Conservation (phyloP, 2,329 filamentous ascomycete species). For the Xylaria sp. region DNA sequence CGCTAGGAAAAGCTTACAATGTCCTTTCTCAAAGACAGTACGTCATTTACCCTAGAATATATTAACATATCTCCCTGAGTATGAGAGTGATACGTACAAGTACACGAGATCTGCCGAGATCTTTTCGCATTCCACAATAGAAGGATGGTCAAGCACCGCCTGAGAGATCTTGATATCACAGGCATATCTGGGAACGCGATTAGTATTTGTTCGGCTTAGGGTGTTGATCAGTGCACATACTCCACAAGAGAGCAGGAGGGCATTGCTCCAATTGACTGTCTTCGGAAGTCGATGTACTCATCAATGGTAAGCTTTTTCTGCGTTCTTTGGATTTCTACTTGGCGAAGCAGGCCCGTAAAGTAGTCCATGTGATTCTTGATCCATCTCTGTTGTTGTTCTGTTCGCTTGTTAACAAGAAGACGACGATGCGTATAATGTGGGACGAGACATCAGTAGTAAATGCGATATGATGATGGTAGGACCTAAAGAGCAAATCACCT, state of each 20-base stretch:
- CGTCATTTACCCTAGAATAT: slow-evolving; percentile 37
- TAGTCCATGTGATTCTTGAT: slow-evolving; percentile 36
- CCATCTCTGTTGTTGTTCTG: slow-evolving; percentile 32
- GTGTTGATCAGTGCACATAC: slow-evolving; percentile 28
- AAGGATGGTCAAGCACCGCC: slow-evolving; percentile 38
- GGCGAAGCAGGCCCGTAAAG: slow-evolving; percentile 38
- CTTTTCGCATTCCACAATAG: slow-evolving; percentile 35
- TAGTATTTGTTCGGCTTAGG: background rate
- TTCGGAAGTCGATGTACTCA: slow-evolving; percentile 40
- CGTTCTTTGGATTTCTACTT: slow-evolving; percentile 37
- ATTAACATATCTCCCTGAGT: background rate
- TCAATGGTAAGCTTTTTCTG: slow-evolving; percentile 32
- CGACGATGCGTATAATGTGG: background rate
- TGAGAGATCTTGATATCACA: slow-evolving; percentile 38
- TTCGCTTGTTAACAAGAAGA: background rate
- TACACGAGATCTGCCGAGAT: slow-evolving; percentile 40
- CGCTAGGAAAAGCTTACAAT: slow-evolving; percentile 27
- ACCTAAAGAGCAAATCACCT: background rate
- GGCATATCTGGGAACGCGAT: slow-evolving; percentile 1
- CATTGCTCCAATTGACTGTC: slow-evolving; percentile 40
- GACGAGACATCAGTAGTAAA: background rate
- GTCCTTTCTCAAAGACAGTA: slow-evolving; percentile 41
- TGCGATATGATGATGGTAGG: background rate
- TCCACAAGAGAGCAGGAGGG: slow-evolving; percentile 41
- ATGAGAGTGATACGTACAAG: slow-evolving; percentile 31